Evolutionary conservation across 495 filamentous ascomycete genomes (phyloP).

Genomic region (Apiosordaria backusii): DNA sequence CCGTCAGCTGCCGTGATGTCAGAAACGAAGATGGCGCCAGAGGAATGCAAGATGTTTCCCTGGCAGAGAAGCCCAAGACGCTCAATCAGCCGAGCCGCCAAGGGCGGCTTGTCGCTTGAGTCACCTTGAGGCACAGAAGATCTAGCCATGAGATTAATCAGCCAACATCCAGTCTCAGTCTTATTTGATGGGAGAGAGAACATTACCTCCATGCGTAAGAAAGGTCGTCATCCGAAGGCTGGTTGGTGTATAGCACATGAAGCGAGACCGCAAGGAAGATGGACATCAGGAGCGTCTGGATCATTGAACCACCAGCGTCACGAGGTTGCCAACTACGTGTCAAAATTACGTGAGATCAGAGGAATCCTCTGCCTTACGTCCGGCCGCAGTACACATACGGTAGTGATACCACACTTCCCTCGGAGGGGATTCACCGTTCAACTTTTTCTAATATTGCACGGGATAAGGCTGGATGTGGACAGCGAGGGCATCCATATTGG

Average conservation of each 20-base stretch:
- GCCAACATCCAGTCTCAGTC: neutral
- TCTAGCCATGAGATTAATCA: neutral
- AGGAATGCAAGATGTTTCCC: conserved; percentile 25
- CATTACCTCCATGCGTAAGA: neutral
- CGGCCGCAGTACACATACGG: neutral
- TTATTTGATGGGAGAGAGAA: too few relatives aligned
- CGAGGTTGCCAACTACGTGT: neutral
- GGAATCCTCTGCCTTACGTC: neutral
- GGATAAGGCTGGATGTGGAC: neutral
- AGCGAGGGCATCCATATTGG: neutral
- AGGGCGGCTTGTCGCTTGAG: neutral
- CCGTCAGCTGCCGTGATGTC: conserved; percentile 20
- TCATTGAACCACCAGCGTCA: neutral
- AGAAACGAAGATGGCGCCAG: conserved; percentile 20
- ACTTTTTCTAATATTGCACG: neutral
- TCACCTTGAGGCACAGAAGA: neutral
- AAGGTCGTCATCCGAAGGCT: too few relatives aligned
- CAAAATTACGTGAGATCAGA: neutral
- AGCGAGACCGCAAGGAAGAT: too few relatives aligned
- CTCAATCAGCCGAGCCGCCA: neutral
- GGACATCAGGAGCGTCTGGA: neutral
- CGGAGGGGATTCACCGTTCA: neutral
- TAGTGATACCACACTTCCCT: neutral
- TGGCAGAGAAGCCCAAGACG: conserved; percentile 12
- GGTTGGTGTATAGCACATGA: too few relatives aligned